phyloP scores from a whole-genome alignment of 2,329 filamentous ascomycete genomes.

The Pyrenophora tritici-repentis region DNA sequence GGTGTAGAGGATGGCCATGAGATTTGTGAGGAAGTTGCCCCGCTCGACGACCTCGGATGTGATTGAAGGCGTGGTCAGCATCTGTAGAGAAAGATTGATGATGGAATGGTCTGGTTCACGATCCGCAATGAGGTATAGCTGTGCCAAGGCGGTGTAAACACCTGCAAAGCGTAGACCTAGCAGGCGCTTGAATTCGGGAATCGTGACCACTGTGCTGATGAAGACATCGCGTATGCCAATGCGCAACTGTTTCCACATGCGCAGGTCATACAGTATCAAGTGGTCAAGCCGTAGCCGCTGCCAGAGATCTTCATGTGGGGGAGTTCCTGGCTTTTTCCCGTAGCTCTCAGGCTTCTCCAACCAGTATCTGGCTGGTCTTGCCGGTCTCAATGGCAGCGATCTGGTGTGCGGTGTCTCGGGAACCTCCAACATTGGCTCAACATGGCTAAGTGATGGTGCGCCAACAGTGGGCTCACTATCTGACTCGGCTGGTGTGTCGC shows the following conservation, averaged over 20 bases:
- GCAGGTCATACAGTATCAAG: slow-evolving; percentile 90
- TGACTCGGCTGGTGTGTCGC: slow-evolving; percentile 72
- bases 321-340: slow-evolving; percentile 64
- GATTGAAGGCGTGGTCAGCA: slow-evolving; percentile 95
- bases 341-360: slow-evolving; percentile 77
- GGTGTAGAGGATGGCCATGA: slow-evolving; percentile 96
- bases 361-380: slow-evolving; percentile 82
- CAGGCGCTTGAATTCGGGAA: slow-evolving; percentile 94
- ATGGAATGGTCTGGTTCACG: slow-evolving; percentile 97
- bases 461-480: slow-evolving; percentile 67
- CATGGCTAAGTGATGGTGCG: slow-evolving; percentile 66
- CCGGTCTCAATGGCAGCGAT: slow-evolving; percentile 54
- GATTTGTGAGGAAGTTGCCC: slow-evolving; percentile 92
- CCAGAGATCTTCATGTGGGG: slow-evolving; percentile 83
- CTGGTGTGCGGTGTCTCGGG: slow-evolving; percentile 73
- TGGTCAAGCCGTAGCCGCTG: slow-evolving; percentile 89
- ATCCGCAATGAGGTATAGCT: slow-evolving; percentile 94
- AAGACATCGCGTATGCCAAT: slow-evolving; percentile 91
- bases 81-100: slow-evolving; percentile 94
- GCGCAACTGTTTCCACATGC: slow-evolving; percentile 95
- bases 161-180: slow-evolving; percentile 92
- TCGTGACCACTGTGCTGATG: slow-evolving; percentile 93
- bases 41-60: slow-evolving; percentile 93
- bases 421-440: slow-evolving; percentile 71
- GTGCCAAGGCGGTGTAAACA: slow-evolving; percentile 89